phyloP scores from a whole-genome alignment of 768 basidiomycete species.

The Russula earlei region DNA sequence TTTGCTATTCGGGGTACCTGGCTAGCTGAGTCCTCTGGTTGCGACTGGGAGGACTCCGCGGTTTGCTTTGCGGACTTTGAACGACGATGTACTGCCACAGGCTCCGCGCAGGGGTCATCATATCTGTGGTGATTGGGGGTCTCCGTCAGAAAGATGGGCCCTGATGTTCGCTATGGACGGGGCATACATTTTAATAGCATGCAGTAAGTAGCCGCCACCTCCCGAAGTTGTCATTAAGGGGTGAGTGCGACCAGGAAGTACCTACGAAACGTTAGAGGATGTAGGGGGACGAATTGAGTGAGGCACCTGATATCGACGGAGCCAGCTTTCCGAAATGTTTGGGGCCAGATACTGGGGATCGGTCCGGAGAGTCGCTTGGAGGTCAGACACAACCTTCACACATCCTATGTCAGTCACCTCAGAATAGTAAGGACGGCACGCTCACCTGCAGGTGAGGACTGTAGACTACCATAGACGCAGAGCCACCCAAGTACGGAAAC shows the following conservation, averaged over 20 bases:
- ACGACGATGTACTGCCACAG: conserved; percentile 40
- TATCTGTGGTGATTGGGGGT: conserved; percentile 25
- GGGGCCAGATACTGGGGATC: conserved; percentile 65
- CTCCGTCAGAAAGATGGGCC: neutral
- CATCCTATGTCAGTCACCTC: neutral
- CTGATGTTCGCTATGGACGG: neutral
- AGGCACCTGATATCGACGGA: conserved; percentile 77
- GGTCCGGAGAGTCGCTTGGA: conserved; percentile 61
- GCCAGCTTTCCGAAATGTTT: conserved; percentile 76
- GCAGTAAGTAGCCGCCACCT: conserved; percentile 80
- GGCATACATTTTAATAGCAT: conserved; percentile 78
- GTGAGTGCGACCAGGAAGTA: conserved; percentile 93
- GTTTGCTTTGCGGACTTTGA: conserved; percentile 24
- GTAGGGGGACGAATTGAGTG: neutral
- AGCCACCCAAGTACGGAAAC: conserved; percentile 72
- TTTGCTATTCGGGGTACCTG: neutral
- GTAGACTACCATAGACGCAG: conserved; percentile 78
- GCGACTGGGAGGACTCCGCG: neutral
- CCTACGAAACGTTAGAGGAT: conserved; percentile 26
- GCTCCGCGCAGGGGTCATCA: conserved; percentile 54
- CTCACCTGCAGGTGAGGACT: conserved; percentile 70
- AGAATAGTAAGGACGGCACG: neutral
- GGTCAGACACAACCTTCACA: conserved; percentile 59
- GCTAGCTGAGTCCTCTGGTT: neutral
- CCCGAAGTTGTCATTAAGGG: conserved; percentile 89